Percentiles rank a stretch among this genome's conserved stretches.
Evolutionary conservation across 2,329 filamentous ascomycete genomes (phyloP).

Genomic region (Fusarium abutilonis): DNA sequence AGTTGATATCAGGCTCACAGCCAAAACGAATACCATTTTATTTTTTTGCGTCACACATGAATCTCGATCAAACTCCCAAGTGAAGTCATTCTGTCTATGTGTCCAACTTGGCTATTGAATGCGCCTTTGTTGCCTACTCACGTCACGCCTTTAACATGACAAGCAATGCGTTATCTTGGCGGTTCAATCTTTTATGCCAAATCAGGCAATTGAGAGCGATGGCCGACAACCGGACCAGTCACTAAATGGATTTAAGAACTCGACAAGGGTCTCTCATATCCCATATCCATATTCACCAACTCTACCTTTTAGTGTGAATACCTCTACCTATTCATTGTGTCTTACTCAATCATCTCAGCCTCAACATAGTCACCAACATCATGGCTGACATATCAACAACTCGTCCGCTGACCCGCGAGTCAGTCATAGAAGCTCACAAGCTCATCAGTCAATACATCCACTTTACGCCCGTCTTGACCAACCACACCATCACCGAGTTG

Average conservation of each 20-base stretch:
- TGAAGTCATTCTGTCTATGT: not conserved
- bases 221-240: constrained; percentile 25
- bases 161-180: constrained; percentile 17
- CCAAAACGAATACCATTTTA: constrained; percentile 40
- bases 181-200: constrained; percentile 3
- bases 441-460: constrained; percentile 82
- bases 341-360: not conserved
- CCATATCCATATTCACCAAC: not conserved
- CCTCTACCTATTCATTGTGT: not conserved
- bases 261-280: not conserved
- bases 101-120: not conserved
- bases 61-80: not conserved
- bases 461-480: constrained; percentile 84
- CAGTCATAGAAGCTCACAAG: constrained; percentile 75
- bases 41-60: constrained; percentile 17
- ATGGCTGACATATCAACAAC: constrained; percentile 66
- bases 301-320: not conserved
- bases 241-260: constrained; percentile 11
- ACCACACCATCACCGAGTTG: constrained; percentile 75
- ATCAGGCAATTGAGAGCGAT: constrained; percentile 23
- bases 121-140: not conserved
- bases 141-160: constrained; percentile 22
- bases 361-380: constrained; percentile 8
- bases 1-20: constrained; percentile 42
- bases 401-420: constrained; percentile 75